Evolutionary conservation across 2,329 filamentous ascomycete species (phyloP).

Genomic region (Aspergillus piperis): DNA sequence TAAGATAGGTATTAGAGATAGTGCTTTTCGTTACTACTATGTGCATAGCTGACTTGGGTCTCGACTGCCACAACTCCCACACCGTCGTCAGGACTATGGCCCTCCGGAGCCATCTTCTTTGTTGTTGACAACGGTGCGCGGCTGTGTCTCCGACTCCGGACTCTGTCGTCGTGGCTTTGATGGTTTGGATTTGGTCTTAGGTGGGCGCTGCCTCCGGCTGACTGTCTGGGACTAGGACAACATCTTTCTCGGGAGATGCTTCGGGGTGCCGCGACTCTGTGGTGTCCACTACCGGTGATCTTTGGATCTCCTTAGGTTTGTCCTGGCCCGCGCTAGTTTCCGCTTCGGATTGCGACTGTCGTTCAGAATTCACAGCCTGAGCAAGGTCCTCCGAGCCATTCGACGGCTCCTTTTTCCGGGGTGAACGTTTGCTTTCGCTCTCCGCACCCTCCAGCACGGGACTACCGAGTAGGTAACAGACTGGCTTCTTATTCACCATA

Average conservation of each 20-base stretch:
- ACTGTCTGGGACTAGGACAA: constrained; percentile 34
- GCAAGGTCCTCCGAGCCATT: not conserved
- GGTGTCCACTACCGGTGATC: not conserved
- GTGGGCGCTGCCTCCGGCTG: constrained; percentile 23
- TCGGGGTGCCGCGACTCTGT: not conserved
- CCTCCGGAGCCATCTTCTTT: not conserved
- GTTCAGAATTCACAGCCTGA: not conserved
- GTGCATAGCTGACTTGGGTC: constrained; percentile 19
- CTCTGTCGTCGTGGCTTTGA: not conserved
- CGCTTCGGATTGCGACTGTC: not conserved
- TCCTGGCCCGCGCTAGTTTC: not conserved
- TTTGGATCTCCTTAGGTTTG: not conserved
- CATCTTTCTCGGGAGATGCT: constrained; percentile 6
- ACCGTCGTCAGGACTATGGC: not conserved
- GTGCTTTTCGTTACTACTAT: constrained; percentile 4
- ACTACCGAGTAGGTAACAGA: constrained; percentile 36
- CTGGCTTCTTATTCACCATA: constrained; percentile 32
- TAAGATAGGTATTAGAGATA: constrained; percentile 6
- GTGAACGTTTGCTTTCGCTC: not conserved
- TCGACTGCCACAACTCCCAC: constrained; percentile 13
- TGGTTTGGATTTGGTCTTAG: not conserved
- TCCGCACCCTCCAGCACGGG: not conserved
- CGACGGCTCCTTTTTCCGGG: not conserved
- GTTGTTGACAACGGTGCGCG: not conserved
- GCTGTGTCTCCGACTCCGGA: not conserved